Evolutionary conservation across 306 rosid genomes (phyloP), one percentile per base, ranked within the genome.

Genomic region (Alnus rubra): DNA sequence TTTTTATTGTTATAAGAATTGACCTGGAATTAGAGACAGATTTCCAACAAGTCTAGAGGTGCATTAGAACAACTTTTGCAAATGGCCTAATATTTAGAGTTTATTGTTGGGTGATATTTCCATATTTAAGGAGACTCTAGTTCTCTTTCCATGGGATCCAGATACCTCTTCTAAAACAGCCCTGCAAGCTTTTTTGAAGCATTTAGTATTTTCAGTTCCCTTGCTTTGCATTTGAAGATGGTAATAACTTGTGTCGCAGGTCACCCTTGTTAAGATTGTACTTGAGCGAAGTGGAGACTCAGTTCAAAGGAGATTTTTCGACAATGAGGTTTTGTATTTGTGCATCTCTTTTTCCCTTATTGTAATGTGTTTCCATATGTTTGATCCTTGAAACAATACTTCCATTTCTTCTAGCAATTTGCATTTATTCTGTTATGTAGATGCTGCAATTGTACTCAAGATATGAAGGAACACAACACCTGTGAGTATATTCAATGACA

Each of bases 221-320:
- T 8, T 48, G 42, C 7, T 58, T 50, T 49, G 11, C 28, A 59
- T 55, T 31, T 58, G 10, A 58, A 69, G 76, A 48, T 28, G 77
- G 12, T 3, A 52, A 23, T n/a, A 76, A 18, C 64, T 64, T 19
- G 12, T 39, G 47, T 47, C 71, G 71, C 83, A 83, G 86, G 86
- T 79, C 86, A 54, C 83, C 74, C n/a, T 77, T 80, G 76, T 73
- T 73, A 76, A 76, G 81, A 16, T 52, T 77, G 65, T 80, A 73
- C 39, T 12, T 81, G 74, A 75, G 68, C 1, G 81, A 85, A 78
- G 69, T 78, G 56, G 78, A 78, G 76, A 71, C 58, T 78, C 85
- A 81, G 19, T 72, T 78, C 52, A 68, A 63, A 64, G 83, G 88
- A 74, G 71, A 81, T n/a, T 70, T 48, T 70, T 70, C 85, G 28